Base-by-base conservation (phyloP, 371 early-diverging fungal species). In the Neoconidiobolus thromboides region DNA sequence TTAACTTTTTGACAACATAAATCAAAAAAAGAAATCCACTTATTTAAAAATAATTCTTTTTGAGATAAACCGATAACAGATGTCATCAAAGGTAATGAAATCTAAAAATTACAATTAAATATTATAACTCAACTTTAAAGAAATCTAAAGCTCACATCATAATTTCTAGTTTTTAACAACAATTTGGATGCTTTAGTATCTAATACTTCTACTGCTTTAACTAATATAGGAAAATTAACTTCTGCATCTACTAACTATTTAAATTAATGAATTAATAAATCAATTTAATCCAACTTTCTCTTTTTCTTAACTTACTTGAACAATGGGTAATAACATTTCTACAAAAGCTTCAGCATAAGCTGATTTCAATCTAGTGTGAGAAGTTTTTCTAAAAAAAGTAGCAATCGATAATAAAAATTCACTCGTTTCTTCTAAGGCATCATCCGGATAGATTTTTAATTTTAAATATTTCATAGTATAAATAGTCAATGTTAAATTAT, bases 161-260 rank as follows among this genome's bases (percentile, higher is more conserved):
- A 73, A 64, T 93, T 83, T 26, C 87, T 76, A 43, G 86, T 88
- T 65, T 94, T 93, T 12, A 75, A 61, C 2, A 82, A 79, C 93
- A 96, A 91, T 68, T 91, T 85, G 54, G 44, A 72, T 4, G 93
- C 96, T 65, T 89, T 86, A n/a, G 87, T 82, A 64, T 82, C 88
- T 62, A 95, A 80, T 3, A 83, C 66, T 68, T 97, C 96, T 46
- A 97, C 82, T 1, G 93, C 85, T 67, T 87, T 87, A 43, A 80
- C 83, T 86, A 94, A 92, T 15, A 83, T 82, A 1, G 92, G 96
- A 48, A 94, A 71, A 63, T 95, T 97, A 26, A 94, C 95, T 68
- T 96, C 98, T 4, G 89, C 94, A 38, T 81, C 80, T 5, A 91
- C 93, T 2, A 91, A 78, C 82, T 83, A 63, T 38, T 41, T 26